Percentiles rank a stretch among this genome's conserved stretches.
These are phyloP conservation scores for Jamesozyma jinghongensis DNA, from an alignment of 805 yeast genomes.

Conservation along the genomic window DNA sequence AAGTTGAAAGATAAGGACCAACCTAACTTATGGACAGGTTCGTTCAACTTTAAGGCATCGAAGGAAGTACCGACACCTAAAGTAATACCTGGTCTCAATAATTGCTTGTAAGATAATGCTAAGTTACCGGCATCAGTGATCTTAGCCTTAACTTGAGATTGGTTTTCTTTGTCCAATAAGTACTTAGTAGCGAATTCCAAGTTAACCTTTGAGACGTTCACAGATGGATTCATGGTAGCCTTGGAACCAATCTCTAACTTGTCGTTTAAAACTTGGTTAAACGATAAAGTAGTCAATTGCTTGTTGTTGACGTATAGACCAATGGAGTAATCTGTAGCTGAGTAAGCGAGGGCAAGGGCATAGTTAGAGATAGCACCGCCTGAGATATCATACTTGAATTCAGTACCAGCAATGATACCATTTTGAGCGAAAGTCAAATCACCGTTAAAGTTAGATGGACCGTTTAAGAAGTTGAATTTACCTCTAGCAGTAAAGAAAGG, in stretches of 20 bases:
- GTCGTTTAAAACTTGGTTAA: slow-evolving; percentile 91
- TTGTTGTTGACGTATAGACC: slow-evolving; percentile 66
- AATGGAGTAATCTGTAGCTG: slow-evolving; percentile 77
- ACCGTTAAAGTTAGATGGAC: slow-evolving; percentile 92
- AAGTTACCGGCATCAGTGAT: slow-evolving; percentile 92
- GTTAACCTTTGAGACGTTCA: slow-evolving; percentile 58
- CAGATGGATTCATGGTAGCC: slow-evolving; percentile 85
- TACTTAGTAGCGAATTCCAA: slow-evolving; percentile 95
- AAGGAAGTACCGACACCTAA: slow-evolving; percentile 95
- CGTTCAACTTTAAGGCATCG: slow-evolving; percentile 90
- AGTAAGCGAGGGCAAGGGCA: slow-evolving; percentile 89
- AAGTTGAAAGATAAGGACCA: slow-evolving; percentile 89
- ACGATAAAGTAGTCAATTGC: slow-evolving; percentile 84
- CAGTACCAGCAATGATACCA: slow-evolving; percentile 94
- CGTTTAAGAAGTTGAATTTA: slow-evolving; percentile 76
- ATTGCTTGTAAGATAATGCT: slow-evolving; percentile 87
- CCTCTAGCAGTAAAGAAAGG: slow-evolving; percentile 90
- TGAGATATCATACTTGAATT: slow-evolving; percentile 90
- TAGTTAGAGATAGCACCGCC: slow-evolving; percentile 88
- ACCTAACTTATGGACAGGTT: slow-evolving; percentile 97
- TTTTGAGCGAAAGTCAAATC: slow-evolving; percentile 91
- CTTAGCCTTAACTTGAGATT: slow-evolving; percentile 92
- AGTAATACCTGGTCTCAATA: slow-evolving; percentile 91
- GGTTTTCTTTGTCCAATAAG: slow-evolving; percentile 26
- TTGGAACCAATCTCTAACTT: slow-evolving; percentile 93